phyloP scores from a whole-genome alignment of 2,329 filamentous ascomycete genomes.

The Biscogniauxia mediterranea region DNA sequence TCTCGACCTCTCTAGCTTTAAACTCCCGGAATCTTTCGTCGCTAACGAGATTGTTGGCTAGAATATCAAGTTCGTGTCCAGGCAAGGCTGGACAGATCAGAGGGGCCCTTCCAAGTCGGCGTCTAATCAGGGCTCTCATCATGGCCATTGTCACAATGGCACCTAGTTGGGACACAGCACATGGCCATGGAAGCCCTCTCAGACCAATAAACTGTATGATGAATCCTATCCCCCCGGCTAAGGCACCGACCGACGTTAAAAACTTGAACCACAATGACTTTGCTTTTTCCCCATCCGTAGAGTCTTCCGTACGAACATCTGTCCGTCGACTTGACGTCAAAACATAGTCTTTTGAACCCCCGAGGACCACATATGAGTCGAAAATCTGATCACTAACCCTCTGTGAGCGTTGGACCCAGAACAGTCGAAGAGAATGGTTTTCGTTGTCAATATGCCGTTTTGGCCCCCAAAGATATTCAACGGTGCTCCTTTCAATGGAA shows the following conservation, averaged over 20 bases:
- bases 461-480: constrained; percentile 2
- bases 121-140: constrained; percentile 1
- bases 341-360: constrained; percentile 2
- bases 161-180: constrained; percentile 3
- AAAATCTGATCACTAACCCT: constrained; percentile 23
- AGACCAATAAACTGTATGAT: constrained; percentile 4
- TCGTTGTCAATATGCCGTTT: neutral
- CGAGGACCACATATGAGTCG: constrained; percentile 14
- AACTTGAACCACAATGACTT: neutral
- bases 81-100: neutral
- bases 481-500: constrained; percentile 11
- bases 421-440: neutral
- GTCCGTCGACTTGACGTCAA: constrained; percentile 6
- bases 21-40: neutral
- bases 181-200: constrained; percentile 3
- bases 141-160: constrained; percentile 2
- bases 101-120: constrained; percentile 2
- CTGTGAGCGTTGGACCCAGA: constrained; percentile 21
- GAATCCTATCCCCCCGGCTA: constrained; percentile 1
- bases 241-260: neutral
- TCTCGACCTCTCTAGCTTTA: neutral
- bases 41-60: neutral
- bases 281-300: too few relatives aligned
- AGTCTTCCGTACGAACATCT: neutral
- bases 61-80: neutral